These are phyloP conservation scores for Fusarium sp. DNA, from an alignment of 2,329 filamentous ascomycete genomes.

Conservation along the genomic window DNA sequence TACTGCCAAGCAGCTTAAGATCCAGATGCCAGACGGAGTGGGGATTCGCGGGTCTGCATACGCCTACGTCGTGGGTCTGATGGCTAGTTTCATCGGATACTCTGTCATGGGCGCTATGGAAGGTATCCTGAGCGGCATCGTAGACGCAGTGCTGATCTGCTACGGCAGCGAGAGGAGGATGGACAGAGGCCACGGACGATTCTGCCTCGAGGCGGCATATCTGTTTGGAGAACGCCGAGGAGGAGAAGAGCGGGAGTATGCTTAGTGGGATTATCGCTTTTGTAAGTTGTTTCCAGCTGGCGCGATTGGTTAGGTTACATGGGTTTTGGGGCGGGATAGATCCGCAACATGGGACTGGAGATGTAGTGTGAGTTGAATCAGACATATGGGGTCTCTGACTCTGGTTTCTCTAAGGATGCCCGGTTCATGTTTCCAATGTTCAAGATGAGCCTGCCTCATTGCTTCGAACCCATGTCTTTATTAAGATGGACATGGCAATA, in stretches of 20 bases:
- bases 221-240: conserved; percentile 78
- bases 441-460: not conserved
- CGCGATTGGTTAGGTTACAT: conserved; percentile 21
- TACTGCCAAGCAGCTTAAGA: conserved; percentile 81
- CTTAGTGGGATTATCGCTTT: conserved; percentile 28
- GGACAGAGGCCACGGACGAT: conserved; percentile 75
- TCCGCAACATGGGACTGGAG: not conserved
- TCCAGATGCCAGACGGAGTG: conserved; percentile 65
- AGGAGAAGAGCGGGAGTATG: conserved; percentile 45
- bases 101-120: conserved; percentile 92
- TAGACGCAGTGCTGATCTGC: conserved; percentile 91
- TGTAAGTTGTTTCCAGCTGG: conserved; percentile 24
- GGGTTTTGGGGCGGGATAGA: conserved; percentile 31
- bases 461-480: too few relatives aligned
- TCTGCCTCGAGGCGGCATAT: conserved; percentile 91
- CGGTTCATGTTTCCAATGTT: not conserved
- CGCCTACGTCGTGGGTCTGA: conserved; percentile 91
- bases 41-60: conserved; percentile 85
- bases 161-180: conserved; percentile 89
- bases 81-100: conserved; percentile 96
- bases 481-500: too few relatives aligned
- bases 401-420: not conserved
- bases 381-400: not conserved
- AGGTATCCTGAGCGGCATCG: conserved; percentile 85
- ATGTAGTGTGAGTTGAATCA: conserved; percentile 7